Evolutionary conservation across 2,329 filamentous ascomycete genomes (phyloP), one percentile per base, ranked within the genome.

Genomic region (Tympanopsis confertula): DNA sequence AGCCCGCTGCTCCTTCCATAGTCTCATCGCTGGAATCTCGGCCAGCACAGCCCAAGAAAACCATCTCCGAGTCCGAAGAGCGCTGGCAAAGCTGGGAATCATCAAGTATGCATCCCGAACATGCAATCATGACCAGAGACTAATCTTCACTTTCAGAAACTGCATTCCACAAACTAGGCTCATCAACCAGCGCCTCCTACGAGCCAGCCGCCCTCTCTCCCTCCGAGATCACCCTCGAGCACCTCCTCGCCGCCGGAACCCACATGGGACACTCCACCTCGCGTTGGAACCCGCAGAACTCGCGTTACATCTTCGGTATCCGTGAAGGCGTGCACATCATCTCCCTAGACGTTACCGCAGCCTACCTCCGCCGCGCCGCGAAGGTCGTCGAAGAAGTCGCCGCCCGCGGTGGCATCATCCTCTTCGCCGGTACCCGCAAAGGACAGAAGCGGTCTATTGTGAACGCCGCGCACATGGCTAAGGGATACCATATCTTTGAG

Each of bases 261-360:
- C 77, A 82, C 49, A 65, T 85, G 41, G 81, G 81, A 41, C 81
- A 86, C 54, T 66, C 71, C 35, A 84, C 79, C 0, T 77, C 75
- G 39, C 66, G 82, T 26, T 86, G 81, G 81, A 81, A 86, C 53
- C 79, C 81, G 0, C 70, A 69, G 38, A 86, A 86, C 55, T 74
- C 79, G 36, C 68, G 74, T 45, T 86, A 84, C 57, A 85, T 86
- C 53, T 80, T 78, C 50, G 81, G 81, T 52, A 69, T 84, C 37
- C 64, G 80, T 32, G 72, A 82, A 42, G 77, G 75, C 13, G 68
- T 81, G 36, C 78, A 83, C 55, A 80, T 86, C 49, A 83, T 86
- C 51, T 78, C 74, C 7, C 68, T 84, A 7, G 81, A 85, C 44
- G 63, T 66, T 32, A 85, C 78, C 10, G 78, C 79, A 13, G 74